phyloP scores from a whole-genome alignment of 1,284 basidiomycete species.

The Leucoagaricus sp. region DNA sequence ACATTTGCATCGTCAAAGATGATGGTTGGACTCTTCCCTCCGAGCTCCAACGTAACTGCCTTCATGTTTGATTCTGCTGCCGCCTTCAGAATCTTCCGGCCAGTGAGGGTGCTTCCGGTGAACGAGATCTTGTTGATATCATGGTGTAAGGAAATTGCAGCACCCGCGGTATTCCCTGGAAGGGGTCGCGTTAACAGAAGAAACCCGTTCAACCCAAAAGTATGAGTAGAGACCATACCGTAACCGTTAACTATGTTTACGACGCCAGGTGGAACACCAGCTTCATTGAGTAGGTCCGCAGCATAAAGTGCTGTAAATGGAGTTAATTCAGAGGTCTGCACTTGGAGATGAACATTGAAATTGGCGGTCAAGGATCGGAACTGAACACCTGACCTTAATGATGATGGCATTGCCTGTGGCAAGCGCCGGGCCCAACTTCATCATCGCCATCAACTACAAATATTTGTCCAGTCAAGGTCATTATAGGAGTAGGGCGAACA shows the following conservation, averaged over 20 bases:
- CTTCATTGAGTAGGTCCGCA: slow-evolving; percentile 49
- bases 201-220: background rate
- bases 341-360: background rate
- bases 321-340: slow-evolving; percentile 92
- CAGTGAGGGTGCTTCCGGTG: slow-evolving; percentile 72
- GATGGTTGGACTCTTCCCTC: slow-evolving; percentile 86
- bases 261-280: slow-evolving; percentile 69
- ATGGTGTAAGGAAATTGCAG: slow-evolving; percentile 59
- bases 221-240: slow-evolving; percentile 40
- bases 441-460: slow-evolving; percentile 59
- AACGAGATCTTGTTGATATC: slow-evolving; percentile 63
- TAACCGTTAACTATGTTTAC: slow-evolving; percentile 81
- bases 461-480: background rate
- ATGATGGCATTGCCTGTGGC: slow-evolving; percentile 85
- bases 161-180: slow-evolving; percentile 62
- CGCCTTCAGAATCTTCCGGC: slow-evolving; percentile 76
- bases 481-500: slow-evolving; percentile 59
- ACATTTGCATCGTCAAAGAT: slow-evolving; percentile 77
- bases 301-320: slow-evolving; percentile 75
- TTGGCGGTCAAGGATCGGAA: background rate
- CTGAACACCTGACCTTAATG: slow-evolving; percentile 50
- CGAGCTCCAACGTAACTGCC: slow-evolving; percentile 83
- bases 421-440: slow-evolving; percentile 85
- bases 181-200: no score
- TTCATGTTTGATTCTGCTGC: slow-evolving; percentile 81